A percentile compares a stretch with the other conserved stretches of the same genome.
phyloP scores from a whole-genome alignment of 2,329 filamentous ascomycete genomes.

The Penicillium occitanis region DNA sequence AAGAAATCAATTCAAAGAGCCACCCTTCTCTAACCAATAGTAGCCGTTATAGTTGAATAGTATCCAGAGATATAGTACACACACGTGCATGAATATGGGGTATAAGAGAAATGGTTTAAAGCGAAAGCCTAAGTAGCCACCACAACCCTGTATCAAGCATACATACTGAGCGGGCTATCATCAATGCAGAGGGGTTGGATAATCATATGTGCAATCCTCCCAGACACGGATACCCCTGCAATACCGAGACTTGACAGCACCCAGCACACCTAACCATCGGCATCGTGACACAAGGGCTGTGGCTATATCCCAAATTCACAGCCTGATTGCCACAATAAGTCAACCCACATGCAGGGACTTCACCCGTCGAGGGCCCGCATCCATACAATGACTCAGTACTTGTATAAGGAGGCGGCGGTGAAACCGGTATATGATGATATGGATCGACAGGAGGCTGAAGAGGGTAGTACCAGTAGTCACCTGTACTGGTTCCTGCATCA shows the following conservation, averaged over 20 bases:
- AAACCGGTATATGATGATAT: neutral
- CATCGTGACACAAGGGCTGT: neutral
- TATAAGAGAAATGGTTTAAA: neutral
- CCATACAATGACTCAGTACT: neutral
- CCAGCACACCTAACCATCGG: neutral
- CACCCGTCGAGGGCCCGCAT: neutral
- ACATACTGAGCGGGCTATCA: neutral
- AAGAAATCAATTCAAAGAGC: neutral
- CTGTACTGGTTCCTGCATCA: neutral
- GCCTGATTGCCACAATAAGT: neutral
- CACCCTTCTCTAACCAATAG: neutral
- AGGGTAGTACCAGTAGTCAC: neutral
- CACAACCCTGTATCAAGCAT: neutral
- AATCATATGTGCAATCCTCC: neutral
- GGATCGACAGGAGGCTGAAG: neutral
- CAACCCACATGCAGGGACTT: neutral
- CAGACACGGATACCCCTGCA: neutral
- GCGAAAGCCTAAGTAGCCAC: neutral
- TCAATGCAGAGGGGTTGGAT: neutral
- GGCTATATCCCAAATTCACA: neutral
- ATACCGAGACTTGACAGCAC: neutral
- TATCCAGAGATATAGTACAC: neutral
- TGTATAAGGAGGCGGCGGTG: conserved; percentile 9
- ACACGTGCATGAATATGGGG: neutral
- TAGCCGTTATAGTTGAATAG: neutral